phyloP scores from a whole-genome alignment of 192 early-diverging fungal genomes.

The Gamsiella multidivaricata region DNA sequence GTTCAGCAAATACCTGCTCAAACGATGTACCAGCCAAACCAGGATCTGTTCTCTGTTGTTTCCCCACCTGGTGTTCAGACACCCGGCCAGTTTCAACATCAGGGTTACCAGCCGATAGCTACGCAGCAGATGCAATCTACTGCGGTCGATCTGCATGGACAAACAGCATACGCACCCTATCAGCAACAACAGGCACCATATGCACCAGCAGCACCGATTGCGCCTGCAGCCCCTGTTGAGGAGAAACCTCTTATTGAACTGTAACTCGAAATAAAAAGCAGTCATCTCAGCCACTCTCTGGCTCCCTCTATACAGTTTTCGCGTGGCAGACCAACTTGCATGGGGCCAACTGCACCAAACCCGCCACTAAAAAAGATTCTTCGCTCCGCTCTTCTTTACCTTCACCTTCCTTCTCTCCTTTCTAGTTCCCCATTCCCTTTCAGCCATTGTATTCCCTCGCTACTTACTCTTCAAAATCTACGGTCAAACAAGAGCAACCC shows the following conservation, averaged over 20 bases:
- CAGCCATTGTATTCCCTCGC: neutral
- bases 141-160: neutral
- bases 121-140: neutral
- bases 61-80: neutral
- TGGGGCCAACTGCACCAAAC: no score
- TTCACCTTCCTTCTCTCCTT: neutral
- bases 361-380: no score
- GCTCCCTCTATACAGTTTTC: no score
- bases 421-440: neutral
- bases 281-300: neutral
- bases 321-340: no score
- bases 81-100: neutral
- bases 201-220: conserved; percentile 14
- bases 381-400: neutral
- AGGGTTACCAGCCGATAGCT: neutral
- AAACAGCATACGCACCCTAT: conserved; percentile 18
- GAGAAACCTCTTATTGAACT: conserved; percentile 73
- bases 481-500: neutral
- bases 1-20: neutral
- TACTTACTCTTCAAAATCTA: neutral
- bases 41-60: conserved; percentile 9
- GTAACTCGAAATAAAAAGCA: conserved; percentile 20
- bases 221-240: conserved; percentile 36
- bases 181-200: conserved; percentile 50
- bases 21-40: neutral